phyloP scores from a whole-genome alignment of 495 filamentous ascomycete species.

The Chaetomium fimeti region DNA sequence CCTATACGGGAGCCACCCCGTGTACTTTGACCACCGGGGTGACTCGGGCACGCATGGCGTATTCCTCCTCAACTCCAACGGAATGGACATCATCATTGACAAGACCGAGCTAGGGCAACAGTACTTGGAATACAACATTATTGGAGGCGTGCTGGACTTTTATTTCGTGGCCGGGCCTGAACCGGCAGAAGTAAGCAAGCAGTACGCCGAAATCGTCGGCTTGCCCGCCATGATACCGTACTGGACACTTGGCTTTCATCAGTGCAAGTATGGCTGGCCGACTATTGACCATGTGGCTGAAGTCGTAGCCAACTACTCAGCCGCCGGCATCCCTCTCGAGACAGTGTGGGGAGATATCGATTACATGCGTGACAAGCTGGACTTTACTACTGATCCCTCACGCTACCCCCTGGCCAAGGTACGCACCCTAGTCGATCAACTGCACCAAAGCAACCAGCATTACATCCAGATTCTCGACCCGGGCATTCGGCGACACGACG shows the following conservation, averaged over 20 bases:
- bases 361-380: constrained; percentile 62
- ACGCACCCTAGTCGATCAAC: constrained; percentile 62
- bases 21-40: constrained; percentile 80
- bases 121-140: constrained; percentile 79
- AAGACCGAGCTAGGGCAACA: constrained; percentile 57
- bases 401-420: constrained; percentile 66
- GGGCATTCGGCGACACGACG: constrained; percentile 61
- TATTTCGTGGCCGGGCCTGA: constrained; percentile 78
- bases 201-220: constrained; percentile 72
- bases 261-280: constrained; percentile 79
- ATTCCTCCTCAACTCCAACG: constrained; percentile 81
- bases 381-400: constrained; percentile 72
- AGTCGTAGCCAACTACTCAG: constrained; percentile 75
- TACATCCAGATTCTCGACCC: constrained; percentile 89
- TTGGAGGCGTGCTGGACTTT: constrained; percentile 81
- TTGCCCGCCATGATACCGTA: constrained; percentile 78
- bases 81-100: constrained; percentile 84
- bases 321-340: constrained; percentile 75
- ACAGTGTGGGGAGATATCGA: constrained; percentile 92
- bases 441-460: constrained; percentile 71
- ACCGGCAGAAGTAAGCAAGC: constrained; percentile 67
- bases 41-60: constrained; percentile 71
- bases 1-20: constrained; percentile 78
- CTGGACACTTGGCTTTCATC: constrained; percentile 82
- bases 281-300: constrained; percentile 72